Evolutionary conservation across 306 rosid species (phyloP), one percentile per base, ranked within the genome.

Genomic region (Begonia masoniana): DNA sequence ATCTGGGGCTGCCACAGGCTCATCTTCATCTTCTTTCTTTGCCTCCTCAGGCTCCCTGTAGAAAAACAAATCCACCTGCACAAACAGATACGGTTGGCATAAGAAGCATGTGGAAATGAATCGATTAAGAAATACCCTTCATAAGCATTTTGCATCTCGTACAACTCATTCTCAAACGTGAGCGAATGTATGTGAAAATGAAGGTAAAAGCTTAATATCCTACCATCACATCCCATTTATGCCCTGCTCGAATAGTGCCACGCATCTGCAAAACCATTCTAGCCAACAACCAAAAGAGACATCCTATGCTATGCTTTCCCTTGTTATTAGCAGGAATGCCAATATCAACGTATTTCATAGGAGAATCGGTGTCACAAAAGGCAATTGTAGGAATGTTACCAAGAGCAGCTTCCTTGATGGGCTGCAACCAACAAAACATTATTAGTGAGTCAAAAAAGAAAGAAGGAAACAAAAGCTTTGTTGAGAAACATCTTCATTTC

Each of bases 221-320:
- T 76, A 87, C 94, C 96, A 82, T 86, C 14, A 86, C 82, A 65
- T 86, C 93, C 94, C 96, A 86, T 60, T 82, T 76, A 7, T 47
- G 82, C 2, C 88, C 86, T 13, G 80, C 78, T 23, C 78, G 79
- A 16, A 82, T 77, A 13, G 78, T 69, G 12, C 83, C 83, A 4
- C 93, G 78, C 93, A 86, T 86, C 55, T 82, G 82, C 75, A 86
- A 58, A 41, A 86, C 93, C 96, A 86, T 86, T 62, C 94, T 75
- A 12, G 94, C 93, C 16, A 82, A 69, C 36, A 86, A 64, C 96
- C 95, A 82, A 45, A 56, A 53, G 43, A 87, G 94, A 61, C 94
- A 87, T 5, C 87, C 88, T 1, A 85, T 84, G 66, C 80, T 79
- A 43, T 88, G 93, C 46, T 84, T 84, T 0, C 97, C 97, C 67